Evolutionary conservation across 2,329 filamentous ascomycete genomes (phyloP).

Genomic region (Neonectria neomacrospora): DNA sequence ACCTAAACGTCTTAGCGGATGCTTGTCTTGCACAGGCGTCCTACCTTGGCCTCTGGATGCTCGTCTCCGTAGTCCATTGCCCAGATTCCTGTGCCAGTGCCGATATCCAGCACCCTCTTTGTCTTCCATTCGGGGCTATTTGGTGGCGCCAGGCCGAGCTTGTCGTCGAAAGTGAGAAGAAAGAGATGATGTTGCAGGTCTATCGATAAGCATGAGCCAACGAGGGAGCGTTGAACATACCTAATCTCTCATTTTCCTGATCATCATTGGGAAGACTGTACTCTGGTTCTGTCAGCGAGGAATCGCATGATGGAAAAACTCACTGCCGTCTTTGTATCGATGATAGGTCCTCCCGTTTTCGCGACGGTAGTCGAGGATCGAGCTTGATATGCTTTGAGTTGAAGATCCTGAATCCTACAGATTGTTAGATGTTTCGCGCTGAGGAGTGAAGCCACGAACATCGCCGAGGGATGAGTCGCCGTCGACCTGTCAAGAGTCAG

Average conservation of each 20-base stretch:
- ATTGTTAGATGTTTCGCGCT: neutral
- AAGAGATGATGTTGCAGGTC: constrained; percentile 25
- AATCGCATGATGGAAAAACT: neutral
- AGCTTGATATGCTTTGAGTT: constrained; percentile 9
- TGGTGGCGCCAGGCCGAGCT: constrained; percentile 15
- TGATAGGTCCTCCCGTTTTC: constrained; percentile 24
- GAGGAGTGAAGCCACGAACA: neutral
- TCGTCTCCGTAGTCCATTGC: constrained; percentile 30
- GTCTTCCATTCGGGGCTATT: neutral
- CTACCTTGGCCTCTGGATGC: constrained; percentile 26
- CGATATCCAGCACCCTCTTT: constrained; percentile 12
- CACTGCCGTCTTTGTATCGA: constrained; percentile 20
- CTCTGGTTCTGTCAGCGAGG: neutral
- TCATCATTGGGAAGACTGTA: constrained; percentile 17
- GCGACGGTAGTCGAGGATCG: constrained; percentile 15
- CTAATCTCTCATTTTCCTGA: constrained; percentile 9
- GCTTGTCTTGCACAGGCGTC: neutral
- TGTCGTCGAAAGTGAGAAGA: constrained; percentile 20
- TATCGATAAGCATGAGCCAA: neutral
- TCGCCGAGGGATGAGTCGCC: neutral
- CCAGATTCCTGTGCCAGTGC: constrained; percentile 23
- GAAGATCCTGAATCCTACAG: constrained; percentile 2
- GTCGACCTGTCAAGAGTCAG: neutral
- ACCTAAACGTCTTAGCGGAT: constrained; percentile 9
- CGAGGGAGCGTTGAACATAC: neutral